Percentiles rank a stretch among this genome's conserved stretches.
phyloP scores from a whole-genome alignment of 768 basidiomycete genomes.

The Xerocomellus amylosporus region DNA sequence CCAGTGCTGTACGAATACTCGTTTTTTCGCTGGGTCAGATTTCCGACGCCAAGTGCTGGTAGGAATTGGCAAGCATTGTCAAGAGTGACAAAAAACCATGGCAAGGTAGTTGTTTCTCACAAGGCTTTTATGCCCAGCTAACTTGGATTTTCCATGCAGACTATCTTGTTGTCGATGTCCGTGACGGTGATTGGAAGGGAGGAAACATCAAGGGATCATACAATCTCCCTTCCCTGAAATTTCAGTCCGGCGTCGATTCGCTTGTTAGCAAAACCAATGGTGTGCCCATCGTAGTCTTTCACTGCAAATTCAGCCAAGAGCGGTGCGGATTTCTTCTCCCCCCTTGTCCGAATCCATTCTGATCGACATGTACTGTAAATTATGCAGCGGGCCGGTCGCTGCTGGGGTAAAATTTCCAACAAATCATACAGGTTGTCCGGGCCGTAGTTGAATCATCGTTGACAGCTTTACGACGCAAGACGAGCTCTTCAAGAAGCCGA shows the following conservation, averaged over 20 bases:
- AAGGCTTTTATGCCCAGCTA: not conserved
- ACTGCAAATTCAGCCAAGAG: conserved; percentile 73
- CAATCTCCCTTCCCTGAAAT: conserved; percentile 61
- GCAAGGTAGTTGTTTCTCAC: conserved; percentile 31
- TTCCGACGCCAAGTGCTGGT: conserved; percentile 13
- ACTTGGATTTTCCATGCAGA: conserved; percentile 34
- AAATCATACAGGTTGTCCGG: not conserved
- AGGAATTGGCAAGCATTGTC: conserved; percentile 72
- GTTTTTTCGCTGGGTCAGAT: conserved; percentile 3
- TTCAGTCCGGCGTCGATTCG: conserved; percentile 53
- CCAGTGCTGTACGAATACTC: conserved; percentile 16
- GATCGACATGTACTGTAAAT: conserved; percentile 1
- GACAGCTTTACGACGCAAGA: conserved; percentile 68
- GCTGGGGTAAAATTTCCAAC: conserved; percentile 51
- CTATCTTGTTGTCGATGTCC: conserved; percentile 78
- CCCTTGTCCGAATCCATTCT: not conserved
- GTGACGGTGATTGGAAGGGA: conserved; percentile 77
- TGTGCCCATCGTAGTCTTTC: conserved; percentile 67
- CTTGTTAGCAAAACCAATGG: conserved; percentile 61
- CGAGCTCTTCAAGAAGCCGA: conserved; percentile 43
- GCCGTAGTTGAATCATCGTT: conserved; percentile 1
- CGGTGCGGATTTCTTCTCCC: conserved; percentile 46
- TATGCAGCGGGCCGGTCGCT: conserved; percentile 68
- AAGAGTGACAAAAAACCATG: conserved; percentile 58
- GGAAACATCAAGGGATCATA: conserved; percentile 71